These are phyloP conservation scores for Clitopilus hobsonii DNA, from an alignment of 768 basidiomycete species.

Conservation along the genomic window DNA sequence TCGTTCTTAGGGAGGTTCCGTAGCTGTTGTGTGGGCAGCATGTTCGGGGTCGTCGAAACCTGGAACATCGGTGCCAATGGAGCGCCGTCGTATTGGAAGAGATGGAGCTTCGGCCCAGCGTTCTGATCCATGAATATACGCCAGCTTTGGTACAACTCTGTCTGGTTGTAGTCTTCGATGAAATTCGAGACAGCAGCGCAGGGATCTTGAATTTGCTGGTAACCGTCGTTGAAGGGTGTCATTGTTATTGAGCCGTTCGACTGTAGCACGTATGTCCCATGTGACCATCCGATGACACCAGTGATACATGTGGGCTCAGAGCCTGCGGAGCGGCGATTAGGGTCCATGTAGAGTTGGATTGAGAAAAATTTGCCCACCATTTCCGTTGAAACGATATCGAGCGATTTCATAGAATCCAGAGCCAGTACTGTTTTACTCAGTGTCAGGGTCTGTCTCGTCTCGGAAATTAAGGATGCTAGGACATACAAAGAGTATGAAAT, in stretches of 20 bases:
- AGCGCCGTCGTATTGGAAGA: slow-evolving; percentile 76
- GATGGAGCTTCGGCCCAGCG: slow-evolving; percentile 62
- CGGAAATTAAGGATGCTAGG: neutral
- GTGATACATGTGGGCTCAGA: slow-evolving; percentile 85
- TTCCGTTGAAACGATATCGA: slow-evolving; percentile 83
- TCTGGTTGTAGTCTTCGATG: slow-evolving; percentile 77
- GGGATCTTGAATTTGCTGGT: slow-evolving; percentile 91
- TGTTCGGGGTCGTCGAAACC: slow-evolving; percentile 69
- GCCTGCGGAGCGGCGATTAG: slow-evolving; percentile 36
- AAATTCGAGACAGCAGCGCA: slow-evolving; percentile 88
- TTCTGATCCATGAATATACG: slow-evolving; percentile 64
- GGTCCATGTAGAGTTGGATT: neutral
- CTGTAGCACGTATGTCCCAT: slow-evolving; percentile 69
- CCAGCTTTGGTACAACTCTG: slow-evolving; percentile 64
- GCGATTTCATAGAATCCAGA: slow-evolving; percentile 85
- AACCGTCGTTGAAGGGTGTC: slow-evolving; percentile 78
- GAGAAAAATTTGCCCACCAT: slow-evolving; percentile 50
- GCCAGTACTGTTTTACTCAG: slow-evolving; percentile 54
- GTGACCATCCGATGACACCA: slow-evolving; percentile 85
- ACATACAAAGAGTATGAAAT: slow-evolving; percentile 88
- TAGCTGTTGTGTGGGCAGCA: slow-evolving; percentile 73
- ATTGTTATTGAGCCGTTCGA: slow-evolving; percentile 79
- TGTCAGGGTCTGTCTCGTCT: no score
- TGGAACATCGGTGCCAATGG: slow-evolving; percentile 70
- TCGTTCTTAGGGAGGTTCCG: slow-evolving; percentile 40